These are phyloP conservation scores for Fusarium buxicola DNA, from an alignment of 2,329 filamentous ascomycete species.

Conservation along the genomic window DNA sequence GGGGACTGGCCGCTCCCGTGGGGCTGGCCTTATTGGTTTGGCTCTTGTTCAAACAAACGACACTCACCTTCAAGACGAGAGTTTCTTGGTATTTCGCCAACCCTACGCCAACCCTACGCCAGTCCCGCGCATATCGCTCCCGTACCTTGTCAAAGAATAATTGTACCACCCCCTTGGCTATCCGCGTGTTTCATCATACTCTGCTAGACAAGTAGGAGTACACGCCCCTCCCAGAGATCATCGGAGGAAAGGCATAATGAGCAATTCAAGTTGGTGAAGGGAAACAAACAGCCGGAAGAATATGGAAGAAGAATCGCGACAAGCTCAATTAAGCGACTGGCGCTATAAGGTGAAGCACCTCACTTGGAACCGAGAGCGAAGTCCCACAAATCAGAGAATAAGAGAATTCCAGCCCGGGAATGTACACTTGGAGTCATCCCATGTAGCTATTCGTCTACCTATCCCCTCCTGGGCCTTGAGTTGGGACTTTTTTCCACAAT, in stretches of 20 bases:
- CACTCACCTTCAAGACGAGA: slow-evolving; percentile 7
- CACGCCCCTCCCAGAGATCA: slow-evolving; percentile 17
- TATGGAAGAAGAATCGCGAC: not conserved
- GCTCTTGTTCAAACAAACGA: slow-evolving; percentile 6
- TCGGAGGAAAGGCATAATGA: not conserved
- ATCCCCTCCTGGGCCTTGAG: slow-evolving; percentile 1
- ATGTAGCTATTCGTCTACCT: not conserved
- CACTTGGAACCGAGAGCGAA: not conserved
- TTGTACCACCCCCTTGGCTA: slow-evolving; percentile 1
- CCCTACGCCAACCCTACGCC: too few relatives aligned
- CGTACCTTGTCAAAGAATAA: slow-evolving; percentile 16
- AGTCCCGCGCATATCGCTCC: not conserved
- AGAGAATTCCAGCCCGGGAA: slow-evolving; percentile 1
- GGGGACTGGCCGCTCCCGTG: not conserved
- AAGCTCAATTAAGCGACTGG: not conserved
- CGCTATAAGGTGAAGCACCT: not conserved
- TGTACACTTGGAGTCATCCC: not conserved
- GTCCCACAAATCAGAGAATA: not conserved
- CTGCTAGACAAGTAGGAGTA: not conserved
- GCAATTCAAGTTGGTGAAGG: not conserved
- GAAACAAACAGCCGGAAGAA: not conserved
- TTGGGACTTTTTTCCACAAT: slow-evolving; percentile 5
- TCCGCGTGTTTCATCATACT: slow-evolving; percentile 18
- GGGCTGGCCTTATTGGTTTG: not conserved
- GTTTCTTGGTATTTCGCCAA: slow-evolving; percentile 1